Evolutionary conservation across 805 yeast species (phyloP), one percentile per base, ranked within the genome.

Genomic region (Starmerella potacharoeniae): DNA sequence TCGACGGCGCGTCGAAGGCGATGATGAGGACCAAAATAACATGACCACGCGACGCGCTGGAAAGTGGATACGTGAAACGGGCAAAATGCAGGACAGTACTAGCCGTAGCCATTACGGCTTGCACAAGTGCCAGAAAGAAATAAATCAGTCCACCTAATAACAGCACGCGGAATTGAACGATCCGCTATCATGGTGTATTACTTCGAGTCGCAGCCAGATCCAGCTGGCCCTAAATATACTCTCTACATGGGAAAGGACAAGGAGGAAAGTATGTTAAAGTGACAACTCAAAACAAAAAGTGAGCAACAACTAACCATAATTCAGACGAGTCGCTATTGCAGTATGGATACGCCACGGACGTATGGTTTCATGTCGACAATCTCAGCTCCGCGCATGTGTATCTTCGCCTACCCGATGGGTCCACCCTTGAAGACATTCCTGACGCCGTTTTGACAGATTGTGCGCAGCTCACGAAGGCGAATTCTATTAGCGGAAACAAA

Each of bases 341-440:
- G 64, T 76, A 79, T 61, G 86, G 90, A 0, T 76, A 77, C 58
- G 81, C 80, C 30, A 77, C 77, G 55, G 82, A 84, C 65, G 70
- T 84, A 4, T 86, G 95, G 74, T 86, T 86, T 64, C 95, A 85
- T 67, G 88, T 83, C 7, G 90, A 84, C 60, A 83, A 82, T 60
- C 72, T 80, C 49, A 82, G 88, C 4, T 81, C 88, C 45, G 93
- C 90, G 0, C 95, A 86, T 65, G 75, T 86, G 9, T 86, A 86
- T 62, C 69, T 84, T 31, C 76, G 86, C 54, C 67, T 82, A 22
- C 70, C 74, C 2, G 77, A 75, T 28, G 81, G 77, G 2, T 72
- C 48, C 62, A 48, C 57, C 6, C 69, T 77, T 66, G 77, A 73
- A 5, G 70, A 70, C 30, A 77, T 84, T 16, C 84, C 84, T 1